A percentile compares a stretch with the other conserved stretches of the same genome.
Evolutionary conservation across 2,329 filamentous ascomycete genomes (phyloP).

Genomic region (Stenocarpella maydis): DNA sequence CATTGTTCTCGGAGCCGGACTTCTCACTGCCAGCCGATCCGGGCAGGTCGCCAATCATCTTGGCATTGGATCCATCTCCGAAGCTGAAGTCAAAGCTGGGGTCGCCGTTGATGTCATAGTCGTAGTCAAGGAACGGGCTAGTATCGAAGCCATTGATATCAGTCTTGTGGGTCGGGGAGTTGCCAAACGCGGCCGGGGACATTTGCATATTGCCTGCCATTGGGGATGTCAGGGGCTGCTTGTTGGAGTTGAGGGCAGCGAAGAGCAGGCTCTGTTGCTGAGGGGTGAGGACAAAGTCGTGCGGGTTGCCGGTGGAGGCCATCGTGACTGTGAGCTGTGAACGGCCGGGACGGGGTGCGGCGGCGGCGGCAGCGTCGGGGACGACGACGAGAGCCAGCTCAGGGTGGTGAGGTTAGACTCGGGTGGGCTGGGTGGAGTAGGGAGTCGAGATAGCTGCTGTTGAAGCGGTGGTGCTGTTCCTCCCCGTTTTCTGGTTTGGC

Average conservation of each 20-base stretch:
- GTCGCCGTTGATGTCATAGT: constrained; percentile 78
- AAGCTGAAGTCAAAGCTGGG: constrained; percentile 79
- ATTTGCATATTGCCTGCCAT: constrained; percentile 51
- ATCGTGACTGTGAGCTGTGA: constrained; percentile 47
- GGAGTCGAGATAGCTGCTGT: neutral
- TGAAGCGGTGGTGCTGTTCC: constrained; percentile 13
- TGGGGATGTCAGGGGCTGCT: constrained; percentile 47
- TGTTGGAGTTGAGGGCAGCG: constrained; percentile 79
- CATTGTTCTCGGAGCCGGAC: constrained; percentile 66
- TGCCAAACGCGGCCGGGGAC: constrained; percentile 58
- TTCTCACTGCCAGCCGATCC: constrained; percentile 50
- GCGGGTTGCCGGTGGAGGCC: constrained; percentile 59
- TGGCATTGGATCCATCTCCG: constrained; percentile 60
- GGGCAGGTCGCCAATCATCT: constrained; percentile 81
- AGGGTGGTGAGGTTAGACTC: neutral
- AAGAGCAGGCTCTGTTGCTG: constrained; percentile 81
- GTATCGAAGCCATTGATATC: constrained; percentile 68
- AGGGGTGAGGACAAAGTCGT: constrained; percentile 74
- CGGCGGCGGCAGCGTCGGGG: no score
- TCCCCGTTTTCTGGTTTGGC: constrained; percentile 24
- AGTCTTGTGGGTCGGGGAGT: constrained; percentile 56
- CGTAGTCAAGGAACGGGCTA: constrained; percentile 85
- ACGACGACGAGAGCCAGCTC: constrained; percentile 9
- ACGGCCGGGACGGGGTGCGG: no score
- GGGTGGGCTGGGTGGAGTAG: constrained; percentile 12